Conservation (phyloP, 2,329 filamentous ascomycete genomes). For the Tolypocladium paradoxum region DNA sequence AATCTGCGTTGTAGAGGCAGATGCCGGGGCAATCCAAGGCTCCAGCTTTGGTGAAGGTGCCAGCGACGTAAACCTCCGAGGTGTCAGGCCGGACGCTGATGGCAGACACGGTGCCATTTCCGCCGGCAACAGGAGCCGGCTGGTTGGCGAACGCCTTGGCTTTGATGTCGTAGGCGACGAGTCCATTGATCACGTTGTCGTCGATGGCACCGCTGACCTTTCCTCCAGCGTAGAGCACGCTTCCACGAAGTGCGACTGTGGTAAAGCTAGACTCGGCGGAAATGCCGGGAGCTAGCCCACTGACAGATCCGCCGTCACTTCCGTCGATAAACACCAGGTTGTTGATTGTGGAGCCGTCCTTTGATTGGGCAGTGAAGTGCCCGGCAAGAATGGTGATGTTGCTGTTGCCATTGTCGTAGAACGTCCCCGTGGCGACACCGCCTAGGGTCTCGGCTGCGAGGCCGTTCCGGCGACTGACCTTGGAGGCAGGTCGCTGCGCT, state of each 20-base stretch:
- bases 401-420: constrained; percentile 56
- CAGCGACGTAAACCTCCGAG: constrained; percentile 73
- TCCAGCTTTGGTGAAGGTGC: constrained; percentile 73
- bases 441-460: constrained; percentile 31
- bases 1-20: constrained; percentile 64
- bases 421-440: constrained; percentile 69
- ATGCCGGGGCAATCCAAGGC: constrained; percentile 72
- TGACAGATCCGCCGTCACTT: constrained; percentile 52
- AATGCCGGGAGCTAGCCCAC: constrained; percentile 57
- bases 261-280: constrained; percentile 64
- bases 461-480: constrained; percentile 35
- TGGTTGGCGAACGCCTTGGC: constrained; percentile 56
- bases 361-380: constrained; percentile 64
- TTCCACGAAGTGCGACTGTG: constrained; percentile 55
- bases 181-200: constrained; percentile 53
- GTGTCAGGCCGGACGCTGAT: constrained; percentile 63
- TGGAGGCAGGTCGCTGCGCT: constrained; percentile 16
- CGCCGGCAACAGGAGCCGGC: constrained; percentile 63
- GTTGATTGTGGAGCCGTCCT: constrained; percentile 59
- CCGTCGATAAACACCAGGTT: constrained; percentile 80
- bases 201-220: constrained; percentile 61
- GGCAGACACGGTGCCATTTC: constrained; percentile 60
- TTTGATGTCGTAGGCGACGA: constrained; percentile 70
- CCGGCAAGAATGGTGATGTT: constrained; percentile 86
- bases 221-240: constrained; percentile 74